A percentile compares a stretch with the other conserved stretches of the same genome.
Evolutionary conservation across 208 protist genomes (phyloP).

Genomic region (Leishmania guyanensis): DNA sequence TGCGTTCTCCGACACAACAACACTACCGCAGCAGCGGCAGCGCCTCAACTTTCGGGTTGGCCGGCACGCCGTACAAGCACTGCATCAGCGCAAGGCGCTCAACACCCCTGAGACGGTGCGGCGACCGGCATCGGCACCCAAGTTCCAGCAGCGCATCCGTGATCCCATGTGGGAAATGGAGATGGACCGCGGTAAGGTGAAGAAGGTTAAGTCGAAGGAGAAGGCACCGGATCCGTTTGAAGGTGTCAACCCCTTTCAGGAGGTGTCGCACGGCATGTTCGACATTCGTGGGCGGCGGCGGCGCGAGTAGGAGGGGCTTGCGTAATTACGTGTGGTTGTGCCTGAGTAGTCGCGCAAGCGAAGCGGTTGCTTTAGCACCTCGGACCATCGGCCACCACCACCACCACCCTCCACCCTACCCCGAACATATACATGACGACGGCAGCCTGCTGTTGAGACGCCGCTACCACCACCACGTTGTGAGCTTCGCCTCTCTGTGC

Average conservation of each 20-base stretch:
- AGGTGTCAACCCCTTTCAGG: constrained; percentile 56
- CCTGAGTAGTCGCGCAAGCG: no score
- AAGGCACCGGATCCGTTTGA: constrained; percentile 24
- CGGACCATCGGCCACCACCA: not conserved
- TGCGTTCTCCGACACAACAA: not conserved
- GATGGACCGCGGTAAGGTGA: constrained; percentile 86
- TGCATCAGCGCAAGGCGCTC: constrained; percentile 37
- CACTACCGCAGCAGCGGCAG: not conserved
- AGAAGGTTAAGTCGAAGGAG: constrained; percentile 72
- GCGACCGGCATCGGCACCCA: constrained; percentile 48
- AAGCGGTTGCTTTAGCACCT: no score
- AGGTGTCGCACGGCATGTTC: constrained; percentile 40
- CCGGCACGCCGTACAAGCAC: constrained; percentile 40
- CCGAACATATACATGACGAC: not conserved
- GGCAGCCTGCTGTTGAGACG: not conserved
- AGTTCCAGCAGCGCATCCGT: constrained; percentile 78
- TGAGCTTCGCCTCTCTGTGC: not conserved
- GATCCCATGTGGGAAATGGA: constrained; percentile 85
- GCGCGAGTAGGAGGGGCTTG: constrained; percentile 8
- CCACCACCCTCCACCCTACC: not conserved
- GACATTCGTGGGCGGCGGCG: constrained; percentile 42
- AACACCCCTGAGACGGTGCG: constrained; percentile 48
- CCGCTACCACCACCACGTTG: not conserved
- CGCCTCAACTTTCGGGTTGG: constrained; percentile 30
- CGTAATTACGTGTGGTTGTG: no score